Conservation (phyloP, 2,329 filamentous ascomycete species). For the Paramyrothecium sp. region DNA sequence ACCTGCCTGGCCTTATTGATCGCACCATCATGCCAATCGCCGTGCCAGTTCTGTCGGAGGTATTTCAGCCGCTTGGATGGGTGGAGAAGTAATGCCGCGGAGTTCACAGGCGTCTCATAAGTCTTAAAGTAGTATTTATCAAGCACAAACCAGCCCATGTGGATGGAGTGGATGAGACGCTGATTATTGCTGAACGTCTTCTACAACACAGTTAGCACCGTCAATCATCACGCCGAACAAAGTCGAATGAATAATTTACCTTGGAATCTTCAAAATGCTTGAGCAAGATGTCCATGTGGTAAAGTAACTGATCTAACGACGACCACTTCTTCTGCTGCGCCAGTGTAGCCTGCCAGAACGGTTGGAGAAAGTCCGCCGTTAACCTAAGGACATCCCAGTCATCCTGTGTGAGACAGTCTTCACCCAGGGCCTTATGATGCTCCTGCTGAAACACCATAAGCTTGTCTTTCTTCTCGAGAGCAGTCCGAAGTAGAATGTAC, state of each 20-base stretch:
- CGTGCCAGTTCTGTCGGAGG: background rate
- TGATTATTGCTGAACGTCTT: background rate
- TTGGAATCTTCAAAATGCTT: conserved; percentile 6
- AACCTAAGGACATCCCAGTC: conserved; percentile 6
- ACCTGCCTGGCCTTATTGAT: background rate
- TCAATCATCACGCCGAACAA: background rate
- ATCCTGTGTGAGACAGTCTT: conserved; percentile 3
- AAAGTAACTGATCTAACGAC: background rate
- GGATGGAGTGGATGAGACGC: conserved; percentile 4
- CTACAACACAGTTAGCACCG: background rate
- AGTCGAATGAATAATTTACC: background rate
- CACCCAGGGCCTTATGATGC: background rate
- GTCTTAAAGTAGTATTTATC: conserved; percentile 9
- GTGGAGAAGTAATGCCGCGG: conserved; percentile 9
- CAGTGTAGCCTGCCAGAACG: conserved; percentile 4
- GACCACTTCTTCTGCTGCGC: background rate
- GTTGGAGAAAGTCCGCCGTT: conserved; percentile 6
- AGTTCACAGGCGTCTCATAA: conserved; percentile 7
- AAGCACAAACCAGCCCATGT: conserved; percentile 12
- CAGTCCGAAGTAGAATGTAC: background rate
- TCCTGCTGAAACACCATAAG: background rate
- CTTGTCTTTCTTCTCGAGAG: background rate
- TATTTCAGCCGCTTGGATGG: conserved; percentile 1
- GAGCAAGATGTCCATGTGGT: conserved; percentile 2
- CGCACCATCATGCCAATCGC: conserved; percentile 1